These are phyloP conservation scores for Debaryomyces udenii DNA, from an alignment of 1,139 yeast genomes.

Conservation along the genomic window DNA sequence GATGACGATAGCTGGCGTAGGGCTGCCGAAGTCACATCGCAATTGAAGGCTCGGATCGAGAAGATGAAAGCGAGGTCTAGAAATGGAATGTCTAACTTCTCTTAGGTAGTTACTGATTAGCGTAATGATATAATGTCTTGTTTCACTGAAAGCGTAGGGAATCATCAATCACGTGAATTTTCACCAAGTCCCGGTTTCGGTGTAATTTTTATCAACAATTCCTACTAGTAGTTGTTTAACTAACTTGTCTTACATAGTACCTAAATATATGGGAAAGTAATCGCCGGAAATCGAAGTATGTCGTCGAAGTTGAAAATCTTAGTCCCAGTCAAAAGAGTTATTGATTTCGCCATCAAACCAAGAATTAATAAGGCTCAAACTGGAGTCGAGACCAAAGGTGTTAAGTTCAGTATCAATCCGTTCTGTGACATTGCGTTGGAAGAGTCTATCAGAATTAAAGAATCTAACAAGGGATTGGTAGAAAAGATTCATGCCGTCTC, in stretches of 20 bases:
- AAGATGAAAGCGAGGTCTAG: conserved; percentile 78
- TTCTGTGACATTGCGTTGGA: conserved; percentile 96
- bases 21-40: conserved; percentile 88
- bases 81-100: conserved; percentile 13
- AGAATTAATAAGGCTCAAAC: conserved; percentile 85
- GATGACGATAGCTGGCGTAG: conserved; percentile 82
- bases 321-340: conserved; percentile 93
- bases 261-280: no score
- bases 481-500: conserved; percentile 90
- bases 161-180: conserved; percentile 6
- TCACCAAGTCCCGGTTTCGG: conserved; percentile 9
- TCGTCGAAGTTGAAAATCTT: conserved; percentile 66
- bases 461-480: conserved; percentile 68
- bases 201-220: conserved; percentile 6
- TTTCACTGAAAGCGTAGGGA: neutral
- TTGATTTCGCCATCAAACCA: conserved; percentile 92
- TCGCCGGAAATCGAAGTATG: no score
- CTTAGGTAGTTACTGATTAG: conserved; percentile 4
- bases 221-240: neutral
- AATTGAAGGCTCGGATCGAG: conserved; percentile 82
- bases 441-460: conserved; percentile 83
- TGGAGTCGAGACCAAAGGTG: conserved; percentile 88
- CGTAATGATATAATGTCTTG: conserved; percentile 1
- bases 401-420: conserved; percentile 92
- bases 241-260: no score